Conservation (phyloP, 305 asterid genomes). For the Fraxinus sp. region DNA sequence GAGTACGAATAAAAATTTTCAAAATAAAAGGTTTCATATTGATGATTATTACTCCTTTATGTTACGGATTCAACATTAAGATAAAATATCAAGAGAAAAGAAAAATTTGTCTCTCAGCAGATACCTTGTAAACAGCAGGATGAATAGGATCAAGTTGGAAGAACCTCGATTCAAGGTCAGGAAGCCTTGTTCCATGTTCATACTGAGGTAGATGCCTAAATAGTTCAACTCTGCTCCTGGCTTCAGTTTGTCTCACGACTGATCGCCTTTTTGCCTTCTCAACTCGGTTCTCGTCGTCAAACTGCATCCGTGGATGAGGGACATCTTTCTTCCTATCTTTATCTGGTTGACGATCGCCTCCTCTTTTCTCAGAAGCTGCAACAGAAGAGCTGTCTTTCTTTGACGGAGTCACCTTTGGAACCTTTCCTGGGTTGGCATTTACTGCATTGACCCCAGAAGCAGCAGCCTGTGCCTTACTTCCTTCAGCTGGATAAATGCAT, state of each 20-base stretch:
- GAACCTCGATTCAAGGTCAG: conserved; percentile 70
- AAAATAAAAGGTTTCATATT: neutral
- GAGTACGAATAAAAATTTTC: neutral
- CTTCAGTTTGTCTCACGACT: conserved; percentile 77
- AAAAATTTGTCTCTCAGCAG: conserved; percentile 6
- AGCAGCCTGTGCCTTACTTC: conserved; percentile 50
- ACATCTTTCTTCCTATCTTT: conserved; percentile 85
- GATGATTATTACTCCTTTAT: neutral
- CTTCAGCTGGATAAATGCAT: conserved; percentile 52
- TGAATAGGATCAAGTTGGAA: conserved; percentile 77
- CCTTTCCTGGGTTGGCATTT: conserved; percentile 48
- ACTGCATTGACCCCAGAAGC: conserved; percentile 43
- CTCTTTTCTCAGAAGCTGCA: conserved; percentile 64
- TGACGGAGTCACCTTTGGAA: conserved; percentile 49
- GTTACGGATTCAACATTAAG: conserved; percentile 10
- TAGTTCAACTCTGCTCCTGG: conserved; percentile 76
- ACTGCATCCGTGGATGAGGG: conserved; percentile 93
- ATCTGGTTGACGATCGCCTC: conserved; percentile 58
- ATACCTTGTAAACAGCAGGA: conserved; percentile 80
- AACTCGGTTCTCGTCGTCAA: conserved; percentile 78
- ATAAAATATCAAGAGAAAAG: neutral
- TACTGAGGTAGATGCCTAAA: conserved; percentile 92
- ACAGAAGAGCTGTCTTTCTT: conserved; percentile 63
- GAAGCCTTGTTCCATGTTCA: conserved; percentile 73
- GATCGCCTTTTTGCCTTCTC: conserved; percentile 89